Evolutionary conservation across 2,329 filamentous ascomycete species (phyloP).

Genomic region (Trichoderma cornu-damae): DNA sequence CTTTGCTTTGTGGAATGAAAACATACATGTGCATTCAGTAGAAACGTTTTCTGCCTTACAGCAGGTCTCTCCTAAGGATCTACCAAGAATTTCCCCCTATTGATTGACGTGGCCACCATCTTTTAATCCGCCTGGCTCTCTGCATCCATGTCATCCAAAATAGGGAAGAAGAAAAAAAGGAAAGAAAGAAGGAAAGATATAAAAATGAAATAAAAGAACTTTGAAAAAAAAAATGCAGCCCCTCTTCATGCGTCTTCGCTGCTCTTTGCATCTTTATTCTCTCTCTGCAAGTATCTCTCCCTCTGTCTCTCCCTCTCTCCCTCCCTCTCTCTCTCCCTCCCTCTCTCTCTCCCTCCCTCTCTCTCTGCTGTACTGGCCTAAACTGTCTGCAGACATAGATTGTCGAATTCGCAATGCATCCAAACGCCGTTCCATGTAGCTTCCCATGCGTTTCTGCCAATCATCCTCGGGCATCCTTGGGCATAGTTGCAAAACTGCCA

Average conservation of each 20-base stretch:
- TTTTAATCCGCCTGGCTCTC: neutral
- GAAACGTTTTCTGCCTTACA: too few relatives aligned
- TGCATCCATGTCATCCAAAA: neutral
- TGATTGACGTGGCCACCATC: too few relatives aligned
- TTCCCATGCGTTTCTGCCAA: neutral
- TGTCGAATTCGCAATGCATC: conserved; percentile 12
- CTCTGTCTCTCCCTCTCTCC: too few relatives aligned
- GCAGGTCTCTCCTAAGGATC: too few relatives aligned
- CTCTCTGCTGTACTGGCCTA: neutral
- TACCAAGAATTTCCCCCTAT: too few relatives aligned
- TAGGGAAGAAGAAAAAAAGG: neutral
- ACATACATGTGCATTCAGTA: too few relatives aligned
- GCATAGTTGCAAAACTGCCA: neutral
- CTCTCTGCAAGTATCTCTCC: neutral
- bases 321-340: too few relatives aligned
- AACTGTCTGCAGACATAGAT: conserved; percentile 2
- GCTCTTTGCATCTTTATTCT: neutral
- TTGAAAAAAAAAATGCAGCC: neutral
- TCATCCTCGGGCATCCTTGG: neutral
- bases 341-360: too few relatives aligned
- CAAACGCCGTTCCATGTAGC: conserved; percentile 14
- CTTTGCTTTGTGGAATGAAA: too few relatives aligned
- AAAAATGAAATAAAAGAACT: too few relatives aligned
- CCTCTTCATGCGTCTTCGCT: neutral
- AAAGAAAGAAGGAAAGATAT: too few relatives aligned